Base-by-base conservation (phyloP, 1,284 basidiomycete genomes). In the Phellopilus nigrolimitatus region DNA sequence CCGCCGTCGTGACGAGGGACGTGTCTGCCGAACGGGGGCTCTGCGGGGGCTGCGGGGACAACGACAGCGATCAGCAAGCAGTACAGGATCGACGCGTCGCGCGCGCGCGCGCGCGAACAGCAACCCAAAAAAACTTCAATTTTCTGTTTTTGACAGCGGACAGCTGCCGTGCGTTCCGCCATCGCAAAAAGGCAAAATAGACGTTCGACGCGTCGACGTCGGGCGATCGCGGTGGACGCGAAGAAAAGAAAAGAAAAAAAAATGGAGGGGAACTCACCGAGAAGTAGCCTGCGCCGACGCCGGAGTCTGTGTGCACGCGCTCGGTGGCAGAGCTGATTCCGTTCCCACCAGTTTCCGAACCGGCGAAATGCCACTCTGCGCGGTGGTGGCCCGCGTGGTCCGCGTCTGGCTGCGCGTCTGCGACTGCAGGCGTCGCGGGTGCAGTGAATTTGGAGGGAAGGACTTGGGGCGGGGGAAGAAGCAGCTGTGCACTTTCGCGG, bases 271-370 rank as follows among this genome's bases (percentile, higher is more conserved):
- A 2, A 49, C 48, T 41, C 40, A 49, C 48, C 37, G 48, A 49
- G 37, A 49, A 49, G 37, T 49, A 49, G 15, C 48, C 48, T 19
- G 48, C 40, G 15, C 30, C 40, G 21, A 42, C 39, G 19, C 39
- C 48, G 22, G 40, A 22, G 40, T 41, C n/a, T n/a, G n/a, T n/a
- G n/a, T n/a, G n/a, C n/a, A n/a, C n/a, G n/a, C n/a, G 28, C 33
- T 41, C 48, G 13, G 48, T 37, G 34, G 34, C 34, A 37, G 31
- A n/a, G 31, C 10, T n/a, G 34, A 13, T 17, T 13, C 15, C 34
- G 3, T 13, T n/a, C n/a, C n/a, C n/a, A n/a, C n/a, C n/a, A 10
- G 34, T 37, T 13, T 37, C 34, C 15, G 10, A 10, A 7, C 34
- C n/a, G 7, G n/a, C 34, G 19, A 37, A 37, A 15, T 37, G 34